Evolutionary conservation across 2,329 filamentous ascomycete genomes (phyloP), one percentile per base, ranked within the genome.

Genomic region (Claviceps humidiphila): DNA sequence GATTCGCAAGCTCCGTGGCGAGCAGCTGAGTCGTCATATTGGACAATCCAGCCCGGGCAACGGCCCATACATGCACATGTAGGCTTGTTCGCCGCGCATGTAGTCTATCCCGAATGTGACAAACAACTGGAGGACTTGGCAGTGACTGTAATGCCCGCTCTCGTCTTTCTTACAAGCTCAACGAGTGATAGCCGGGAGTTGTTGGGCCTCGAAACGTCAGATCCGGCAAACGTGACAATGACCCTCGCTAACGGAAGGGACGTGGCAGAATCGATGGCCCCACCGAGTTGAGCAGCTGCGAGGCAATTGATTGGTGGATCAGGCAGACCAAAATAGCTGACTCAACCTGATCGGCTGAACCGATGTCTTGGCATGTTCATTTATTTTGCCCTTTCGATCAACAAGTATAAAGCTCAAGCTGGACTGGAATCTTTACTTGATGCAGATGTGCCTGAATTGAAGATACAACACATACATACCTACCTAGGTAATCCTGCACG

Each of bases 1-100:
- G 81, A 71, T 88, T 94, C 63, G 85, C 81, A 67, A 96, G 80
- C 78, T 96, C 90, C 54, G 87, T 84, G 64, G 84, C 82, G 63
- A 96, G 78, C 63, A 95, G 83, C 78, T 94, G 88, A 62, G 89
- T 85, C 68, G 89, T 94, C 89, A 95, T 95, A 63, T 72, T 83
- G 67, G 57, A 57, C 59, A 54, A 54, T 50, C 51, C 54, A 47
- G 58, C 53, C 52, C 42, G 53, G 48, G 47, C 55, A 54, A 52
- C 53, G 49, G 59, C 61, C 61, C 61, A 59, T 55, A 39, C 52
- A 45, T 54, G 61, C 60, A 56, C 58, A 59, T 60, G 46, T 30
- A 52, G 47, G 39, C 56, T 56, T 53, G 51, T 49, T 48, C 49
- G 52, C 53, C 49, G 54, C 59, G 60, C 62, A 64, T 67, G 42